These are phyloP conservation scores for Dactylella cylindrospora DNA, from an alignment of 2,329 filamentous ascomycete species.

Conservation along the genomic window DNA sequence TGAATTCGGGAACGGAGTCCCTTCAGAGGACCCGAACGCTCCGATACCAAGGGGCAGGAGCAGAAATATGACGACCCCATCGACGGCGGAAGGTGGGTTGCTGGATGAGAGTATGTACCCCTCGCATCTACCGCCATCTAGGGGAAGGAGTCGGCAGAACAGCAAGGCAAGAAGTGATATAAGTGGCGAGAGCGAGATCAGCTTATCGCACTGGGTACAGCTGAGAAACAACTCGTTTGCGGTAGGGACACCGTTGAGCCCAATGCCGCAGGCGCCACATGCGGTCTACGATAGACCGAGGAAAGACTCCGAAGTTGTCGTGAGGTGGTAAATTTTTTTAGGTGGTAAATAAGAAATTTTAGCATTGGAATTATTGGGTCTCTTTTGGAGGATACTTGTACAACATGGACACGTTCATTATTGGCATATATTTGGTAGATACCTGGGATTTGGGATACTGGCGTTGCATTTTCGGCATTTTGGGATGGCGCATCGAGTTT, in stretches of 20 bases:
- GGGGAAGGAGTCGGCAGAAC: slow-evolving; percentile 14
- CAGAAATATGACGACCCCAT: slow-evolving; percentile 3
- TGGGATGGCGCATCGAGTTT: no score
- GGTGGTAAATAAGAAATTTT: background rate
- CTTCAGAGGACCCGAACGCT: background rate
- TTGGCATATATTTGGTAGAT: no score
- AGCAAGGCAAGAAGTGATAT: slow-evolving; percentile 20
- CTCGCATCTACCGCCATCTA: background rate
- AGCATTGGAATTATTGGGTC: no score
- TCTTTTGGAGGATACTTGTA: no score
- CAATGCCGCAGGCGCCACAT: slow-evolving; percentile 23
- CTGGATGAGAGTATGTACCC: slow-evolving; percentile 15
- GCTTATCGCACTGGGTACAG: slow-evolving; percentile 8
- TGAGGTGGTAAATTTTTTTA: slow-evolving; percentile 24
- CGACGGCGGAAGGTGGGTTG: slow-evolving; percentile 7
- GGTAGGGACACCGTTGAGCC: slow-evolving; percentile 15
- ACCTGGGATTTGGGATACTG: no score
- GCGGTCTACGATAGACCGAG: slow-evolving; percentile 19
- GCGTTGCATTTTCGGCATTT: no score
- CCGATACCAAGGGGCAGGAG: background rate
- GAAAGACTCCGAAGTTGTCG: slow-evolving; percentile 19
- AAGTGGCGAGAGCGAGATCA: slow-evolving; percentile 23
- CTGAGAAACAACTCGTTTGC: slow-evolving; percentile 21
- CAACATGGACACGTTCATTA: no score
- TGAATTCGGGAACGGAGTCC: slow-evolving; percentile 10